These are phyloP conservation scores for Tylopilus sp. DNA, from an alignment of 768 basidiomycete species.

Conservation along the genomic window DNA sequence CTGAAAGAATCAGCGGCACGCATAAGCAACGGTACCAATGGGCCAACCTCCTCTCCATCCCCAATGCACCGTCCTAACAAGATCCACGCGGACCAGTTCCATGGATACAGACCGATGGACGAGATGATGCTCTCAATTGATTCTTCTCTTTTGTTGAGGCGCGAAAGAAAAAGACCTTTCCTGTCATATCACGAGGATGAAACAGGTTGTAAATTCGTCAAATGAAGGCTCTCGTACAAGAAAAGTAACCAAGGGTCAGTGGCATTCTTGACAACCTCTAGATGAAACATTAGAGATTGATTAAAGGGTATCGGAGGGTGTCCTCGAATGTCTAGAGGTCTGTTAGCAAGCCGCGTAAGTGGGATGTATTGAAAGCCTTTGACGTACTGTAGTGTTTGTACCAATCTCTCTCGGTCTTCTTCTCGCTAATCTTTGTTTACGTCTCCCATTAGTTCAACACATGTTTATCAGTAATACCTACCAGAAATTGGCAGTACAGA, in stretches of 20 bases:
- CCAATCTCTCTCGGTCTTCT: conserved; percentile 79
- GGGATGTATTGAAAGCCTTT: background rate
- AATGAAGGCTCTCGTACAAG: conserved; percentile 44
- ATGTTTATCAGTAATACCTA: conserved; percentile 39
- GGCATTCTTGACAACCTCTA: conserved; percentile 53
- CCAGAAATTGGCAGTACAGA: conserved; percentile 82
- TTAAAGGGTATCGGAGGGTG: conserved; percentile 70
- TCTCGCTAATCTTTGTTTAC: conserved; percentile 68
- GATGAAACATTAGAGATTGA: conserved; percentile 49
- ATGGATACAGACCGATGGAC: conserved; percentile 76
- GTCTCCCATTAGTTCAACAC: conserved; percentile 5
- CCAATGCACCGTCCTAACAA: conserved; percentile 75
- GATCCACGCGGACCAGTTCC: conserved; percentile 95
- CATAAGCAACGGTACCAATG: background rate
- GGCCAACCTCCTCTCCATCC: conserved; percentile 78
- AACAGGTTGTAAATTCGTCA: background rate
- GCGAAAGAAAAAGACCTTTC: conserved; percentile 78
- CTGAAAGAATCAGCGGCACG: conserved; percentile 26
- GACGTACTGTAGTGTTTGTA: conserved; percentile 73
- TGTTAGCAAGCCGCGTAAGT: background rate
- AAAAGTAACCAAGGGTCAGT: conserved; percentile 83
- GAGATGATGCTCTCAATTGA: conserved; percentile 78
- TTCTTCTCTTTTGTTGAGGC: conserved; percentile 75
- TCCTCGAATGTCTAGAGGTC: conserved; percentile 55
- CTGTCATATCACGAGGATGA: conserved; percentile 38